Percentiles rank a stretch among this genome's conserved stretches.
phyloP scores from a whole-genome alignment of 2,329 filamentous ascomycete genomes.

The Fusarium albosuccineum region DNA sequence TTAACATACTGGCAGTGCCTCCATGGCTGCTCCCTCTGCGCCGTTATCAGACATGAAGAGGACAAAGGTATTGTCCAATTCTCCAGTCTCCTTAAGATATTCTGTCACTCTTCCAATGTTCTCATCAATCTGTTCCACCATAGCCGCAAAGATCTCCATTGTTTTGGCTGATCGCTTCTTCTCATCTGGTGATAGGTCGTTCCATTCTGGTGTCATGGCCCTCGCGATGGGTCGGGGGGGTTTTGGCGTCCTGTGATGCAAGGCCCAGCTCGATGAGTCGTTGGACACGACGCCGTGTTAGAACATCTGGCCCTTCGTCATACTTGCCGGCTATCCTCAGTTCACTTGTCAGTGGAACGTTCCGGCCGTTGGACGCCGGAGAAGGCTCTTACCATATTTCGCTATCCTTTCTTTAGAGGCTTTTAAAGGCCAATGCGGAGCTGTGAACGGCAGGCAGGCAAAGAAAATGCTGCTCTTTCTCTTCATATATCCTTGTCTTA shows the following conservation, averaged over 20 bases:
- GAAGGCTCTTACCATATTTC: not conserved
- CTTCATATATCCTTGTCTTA: slow-evolving; percentile 49
- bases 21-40: not conserved
- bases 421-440: slow-evolving; percentile 14
- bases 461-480: slow-evolving; percentile 58
- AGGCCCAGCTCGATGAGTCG: slow-evolving; percentile 4
- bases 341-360: no score
- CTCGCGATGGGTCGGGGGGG: not conserved
- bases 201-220: not conserved
- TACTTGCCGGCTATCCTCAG: slow-evolving; percentile 12
- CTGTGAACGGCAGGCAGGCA: slow-evolving; percentile 38
- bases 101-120: not conserved
- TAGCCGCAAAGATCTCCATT: not conserved
- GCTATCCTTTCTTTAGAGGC: slow-evolving; percentile 1
- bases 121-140: slow-evolving; percentile 1
- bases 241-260: not conserved
- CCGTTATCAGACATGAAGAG: slow-evolving; percentile 4
- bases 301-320: slow-evolving; percentile 62
- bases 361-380: no score
- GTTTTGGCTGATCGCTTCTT: not conserved
- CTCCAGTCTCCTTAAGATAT: not conserved
- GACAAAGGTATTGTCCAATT: slow-evolving; percentile 1
- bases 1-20: not conserved
- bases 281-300: slow-evolving; percentile 47
- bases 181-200: not conserved